Evolutionary conservation across 2,329 filamentous ascomycete species (phyloP), one percentile per base, ranked within the genome.

Genomic region (Scedosporium minutisporum): DNA sequence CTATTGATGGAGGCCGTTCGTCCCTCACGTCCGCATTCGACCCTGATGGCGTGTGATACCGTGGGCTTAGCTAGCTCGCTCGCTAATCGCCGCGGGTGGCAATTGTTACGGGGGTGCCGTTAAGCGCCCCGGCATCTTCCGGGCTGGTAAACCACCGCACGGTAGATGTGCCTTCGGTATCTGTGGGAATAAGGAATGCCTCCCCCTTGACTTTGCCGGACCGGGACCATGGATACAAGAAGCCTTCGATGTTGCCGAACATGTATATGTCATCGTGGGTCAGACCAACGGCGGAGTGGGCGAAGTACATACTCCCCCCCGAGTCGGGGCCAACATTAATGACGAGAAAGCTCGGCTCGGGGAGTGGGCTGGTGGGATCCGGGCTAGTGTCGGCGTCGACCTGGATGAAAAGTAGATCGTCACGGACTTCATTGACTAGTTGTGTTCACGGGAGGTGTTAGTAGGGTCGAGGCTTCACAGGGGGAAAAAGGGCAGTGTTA

Each of bases 281-380:
- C 16, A 68, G 63, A n/a, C 38, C 60, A 29, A 63, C 57, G 7
- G 65, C 65, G 62, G 59, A 63, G 61, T 64, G 60, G 16, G 65
- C 33, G 64, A 65, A 63, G 63, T 60, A 63, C 10, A 66, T 29
- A 41, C 64, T 59, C 14, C 63, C 62, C 25, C 27, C 5, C 42
- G 67, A 63, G 27, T 41, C 60, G 16, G 64, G 51, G 3, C 14
- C 51, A 57, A 63, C 61, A 63, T 66, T 65, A 62, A 64, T 58
- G 29, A 62, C 64, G 14, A 69, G 65, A 63, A 69, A 69, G 33
- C 64, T 67, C 14, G 66, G 63, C 46, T 64, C 42, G 3, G 65
- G 62, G 25, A 66, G 51, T 9, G 25, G 23, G 3, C 21, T 46
- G 33, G 38, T 57, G 16, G 27, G 12, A 21, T 38, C 5, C 10